Conservation (phyloP, 2,329 filamentous ascomycete genomes). For the Sordariomycetes sp. region DNA sequence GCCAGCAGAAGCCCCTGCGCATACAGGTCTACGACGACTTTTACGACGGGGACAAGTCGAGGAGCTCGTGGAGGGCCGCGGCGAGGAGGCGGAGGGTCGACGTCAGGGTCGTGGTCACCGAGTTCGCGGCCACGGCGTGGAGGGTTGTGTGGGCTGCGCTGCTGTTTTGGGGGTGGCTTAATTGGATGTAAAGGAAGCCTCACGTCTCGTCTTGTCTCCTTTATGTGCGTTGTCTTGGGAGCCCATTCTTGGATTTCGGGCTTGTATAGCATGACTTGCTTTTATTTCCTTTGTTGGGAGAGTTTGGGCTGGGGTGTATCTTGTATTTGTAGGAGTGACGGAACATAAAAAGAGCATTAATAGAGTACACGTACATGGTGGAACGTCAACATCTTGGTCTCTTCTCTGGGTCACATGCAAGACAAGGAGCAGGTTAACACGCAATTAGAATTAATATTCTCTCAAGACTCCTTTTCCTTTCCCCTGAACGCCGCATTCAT, state of each 20-base stretch:
- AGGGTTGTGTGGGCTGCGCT: constrained; percentile 54
- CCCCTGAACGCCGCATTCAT: not conserved
- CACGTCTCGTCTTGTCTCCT: not conserved
- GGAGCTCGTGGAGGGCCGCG: constrained; percentile 17
- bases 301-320: not conserved
- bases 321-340: not conserved
- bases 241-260: not conserved
- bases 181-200: constrained; percentile 33
- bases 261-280: not conserved
- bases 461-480: not conserved
- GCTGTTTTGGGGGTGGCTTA: constrained; percentile 55
- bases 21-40: constrained; percentile 41
- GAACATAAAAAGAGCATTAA: not conserved
- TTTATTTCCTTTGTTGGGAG: not conserved
- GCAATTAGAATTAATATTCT: not conserved
- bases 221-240: not conserved
- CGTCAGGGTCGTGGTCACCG: constrained; percentile 38
- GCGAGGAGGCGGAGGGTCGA: constrained; percentile 19
- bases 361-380: not conserved
- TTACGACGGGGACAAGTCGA: constrained; percentile 29
- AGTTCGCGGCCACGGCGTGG: constrained; percentile 52
- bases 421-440: not conserved
- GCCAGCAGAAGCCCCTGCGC: constrained; percentile 28
- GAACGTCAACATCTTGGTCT: not conserved
- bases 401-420: not conserved